A percentile compares a stretch with the other conserved stretches of the same genome.
Evolutionary conservation across 1,284 basidiomycete genomes (phyloP).

Genomic region (Ceratobasidium papillatum): DNA sequence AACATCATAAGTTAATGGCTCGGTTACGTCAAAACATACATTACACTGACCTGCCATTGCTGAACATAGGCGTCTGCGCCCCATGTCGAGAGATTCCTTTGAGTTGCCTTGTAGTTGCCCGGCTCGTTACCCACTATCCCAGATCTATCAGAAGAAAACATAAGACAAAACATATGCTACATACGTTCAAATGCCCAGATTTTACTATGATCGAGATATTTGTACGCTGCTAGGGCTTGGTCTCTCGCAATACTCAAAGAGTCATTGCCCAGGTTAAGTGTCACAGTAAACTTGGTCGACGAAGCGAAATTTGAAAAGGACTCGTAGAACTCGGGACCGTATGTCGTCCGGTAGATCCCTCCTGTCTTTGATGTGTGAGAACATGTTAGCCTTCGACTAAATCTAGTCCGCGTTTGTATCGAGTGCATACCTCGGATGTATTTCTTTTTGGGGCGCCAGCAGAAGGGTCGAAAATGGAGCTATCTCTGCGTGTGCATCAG

Average conservation of each 20-base stretch:
- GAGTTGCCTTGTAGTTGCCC: conserved; percentile 41
- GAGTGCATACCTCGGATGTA: background rate
- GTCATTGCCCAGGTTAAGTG: conserved; percentile 44
- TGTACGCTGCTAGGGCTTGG: conserved; percentile 40
- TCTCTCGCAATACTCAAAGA: conserved; percentile 37
- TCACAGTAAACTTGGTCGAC: conserved; percentile 39
- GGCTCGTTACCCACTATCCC: conserved; percentile 44
- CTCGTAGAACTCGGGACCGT: conserved; percentile 42
- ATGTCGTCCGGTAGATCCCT: conserved; percentile 44
- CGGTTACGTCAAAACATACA: background rate
- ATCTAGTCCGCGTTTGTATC: background rate
- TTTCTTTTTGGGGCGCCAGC: conserved; percentile 3
- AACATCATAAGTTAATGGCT: background rate
- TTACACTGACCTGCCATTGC: conserved; percentile 37
- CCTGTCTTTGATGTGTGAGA: conserved; percentile 21
- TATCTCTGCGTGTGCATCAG: background rate
- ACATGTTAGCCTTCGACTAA: background rate
- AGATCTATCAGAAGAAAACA: background rate
- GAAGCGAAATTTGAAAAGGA: conserved; percentile 40
- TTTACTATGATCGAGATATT: conserved; percentile 1
- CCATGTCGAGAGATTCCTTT: conserved; percentile 41
- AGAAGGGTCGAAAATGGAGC: conserved; percentile 14
- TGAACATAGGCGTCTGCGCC: conserved; percentile 32
- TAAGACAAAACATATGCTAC: background rate
- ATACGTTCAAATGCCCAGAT: conserved; percentile 41